phyloP scores from a whole-genome alignment of 169 alveolate species.

The Plasmodium chabaudi region DNA sequence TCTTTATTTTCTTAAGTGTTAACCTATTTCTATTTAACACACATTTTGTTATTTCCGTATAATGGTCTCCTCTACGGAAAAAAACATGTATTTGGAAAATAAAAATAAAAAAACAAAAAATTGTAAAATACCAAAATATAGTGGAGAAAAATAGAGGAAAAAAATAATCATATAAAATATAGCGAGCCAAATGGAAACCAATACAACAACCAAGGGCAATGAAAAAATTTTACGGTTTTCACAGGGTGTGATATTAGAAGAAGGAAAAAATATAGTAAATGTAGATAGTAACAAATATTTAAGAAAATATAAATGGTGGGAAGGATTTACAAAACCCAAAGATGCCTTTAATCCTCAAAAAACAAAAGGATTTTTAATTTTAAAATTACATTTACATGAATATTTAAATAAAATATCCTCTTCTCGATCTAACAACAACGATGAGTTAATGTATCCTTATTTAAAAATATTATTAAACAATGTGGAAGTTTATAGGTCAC shows the following conservation, averaged over 20 bases:
- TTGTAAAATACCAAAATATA: neutral
- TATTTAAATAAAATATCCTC: conserved; percentile 63
- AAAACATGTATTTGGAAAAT: neutral
- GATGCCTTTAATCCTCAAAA: conserved; percentile 54
- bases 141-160: too few relatives aligned
- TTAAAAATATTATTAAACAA: conserved; percentile 58
- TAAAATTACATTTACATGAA: conserved; percentile 57
- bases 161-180: neutral
- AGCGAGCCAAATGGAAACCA: conserved; percentile 29
- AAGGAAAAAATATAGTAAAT: conserved; percentile 51
- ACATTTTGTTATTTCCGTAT: too few relatives aligned
- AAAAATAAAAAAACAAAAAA: conserved; percentile 23
- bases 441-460: conserved; percentile 72
- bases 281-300: conserved; percentile 24
- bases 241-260: conserved; percentile 16
- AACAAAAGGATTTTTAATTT: conserved; percentile 66
- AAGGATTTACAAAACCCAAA: conserved; percentile 46
- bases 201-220: conserved; percentile 12
- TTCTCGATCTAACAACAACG: conserved; percentile 51
- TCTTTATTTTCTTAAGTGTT: too few relatives aligned
- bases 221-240: conserved; percentile 61
- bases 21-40: too few relatives aligned
- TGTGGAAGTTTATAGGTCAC: conserved; percentile 55
- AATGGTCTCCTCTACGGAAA: too few relatives aligned
- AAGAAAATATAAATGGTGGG: conserved; percentile 46